Evolutionary conservation across 495 filamentous ascomycete genomes (phyloP).

Genomic region (Talaromyces adpressus): DNA sequence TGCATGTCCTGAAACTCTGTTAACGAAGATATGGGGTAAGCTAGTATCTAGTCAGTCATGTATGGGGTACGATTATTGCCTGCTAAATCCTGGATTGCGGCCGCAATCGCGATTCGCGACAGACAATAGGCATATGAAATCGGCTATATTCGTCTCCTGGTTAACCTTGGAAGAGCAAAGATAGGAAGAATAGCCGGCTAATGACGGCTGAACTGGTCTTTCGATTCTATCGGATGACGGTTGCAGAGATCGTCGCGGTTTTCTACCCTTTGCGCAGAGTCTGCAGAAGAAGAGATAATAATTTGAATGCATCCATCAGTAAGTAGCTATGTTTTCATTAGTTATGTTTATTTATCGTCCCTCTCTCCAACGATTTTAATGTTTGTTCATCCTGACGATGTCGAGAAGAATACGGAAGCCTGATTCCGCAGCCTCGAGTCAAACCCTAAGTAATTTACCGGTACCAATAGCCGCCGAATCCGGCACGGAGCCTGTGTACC

Average conservation of each 20-base stretch:
- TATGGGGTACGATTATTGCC: neutral
- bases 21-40: neutral
- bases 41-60: neutral
- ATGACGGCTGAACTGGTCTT: neutral
- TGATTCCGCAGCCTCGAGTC: neutral
- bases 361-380: too few species aligned
- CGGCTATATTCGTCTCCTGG: neutral
- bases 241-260: neutral
- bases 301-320: neutral
- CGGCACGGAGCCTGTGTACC: neutral
- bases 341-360: neutral
- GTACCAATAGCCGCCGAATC: neutral
- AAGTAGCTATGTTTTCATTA: neutral
- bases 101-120: too few species aligned
- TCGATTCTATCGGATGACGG: neutral
- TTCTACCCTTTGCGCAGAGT: neutral
- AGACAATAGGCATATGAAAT: neutral
- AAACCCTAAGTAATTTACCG: neutral
- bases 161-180: neutral
- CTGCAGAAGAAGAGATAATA: neutral
- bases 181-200: neutral
- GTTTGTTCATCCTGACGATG: too few species aligned
- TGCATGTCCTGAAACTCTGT: neutral
- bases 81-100: neutral
- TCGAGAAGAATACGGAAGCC: neutral